Conservation (phyloP, 306 rosid genomes). For the Lathyrus oleraceus region DNA sequence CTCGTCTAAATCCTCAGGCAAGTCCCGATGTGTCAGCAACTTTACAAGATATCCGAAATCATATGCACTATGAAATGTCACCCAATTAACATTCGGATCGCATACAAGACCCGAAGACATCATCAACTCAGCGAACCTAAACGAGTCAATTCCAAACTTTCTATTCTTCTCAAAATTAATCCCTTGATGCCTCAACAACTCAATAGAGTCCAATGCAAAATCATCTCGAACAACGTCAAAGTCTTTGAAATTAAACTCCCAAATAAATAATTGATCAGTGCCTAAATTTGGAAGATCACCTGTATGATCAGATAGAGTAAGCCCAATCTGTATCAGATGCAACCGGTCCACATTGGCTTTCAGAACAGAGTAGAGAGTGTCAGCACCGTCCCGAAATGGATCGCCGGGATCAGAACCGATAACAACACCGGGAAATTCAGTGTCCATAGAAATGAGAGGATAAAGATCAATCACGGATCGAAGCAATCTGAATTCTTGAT, state of each 20-base stretch:
- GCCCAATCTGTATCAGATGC: conserved; percentile 59
- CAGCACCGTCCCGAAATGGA: conserved; percentile 2
- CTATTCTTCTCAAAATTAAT: conserved; percentile 39
- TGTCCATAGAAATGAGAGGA: conserved; percentile 70
- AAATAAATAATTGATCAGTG: not conserved
- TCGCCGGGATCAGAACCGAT: conserved; percentile 44
- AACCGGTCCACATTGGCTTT: conserved; percentile 79
- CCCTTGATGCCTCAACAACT: conserved; percentile 29
- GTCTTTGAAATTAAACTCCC: conserved; percentile 40
- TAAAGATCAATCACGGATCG: conserved; percentile 49
- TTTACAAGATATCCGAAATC: conserved; percentile 36
- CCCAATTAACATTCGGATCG: conserved; percentile 27
- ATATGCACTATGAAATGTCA: conserved; percentile 33
- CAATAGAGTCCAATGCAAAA: conserved; percentile 26
- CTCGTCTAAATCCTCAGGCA: conserved; percentile 22
- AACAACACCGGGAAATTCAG: conserved; percentile 82
- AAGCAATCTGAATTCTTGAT: conserved; percentile 53
- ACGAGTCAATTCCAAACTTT: conserved; percentile 24
- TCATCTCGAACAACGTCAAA: conserved; percentile 26
- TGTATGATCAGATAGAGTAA: conserved; percentile 28
- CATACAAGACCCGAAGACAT: conserved; percentile 39
- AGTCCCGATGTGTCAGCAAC: conserved; percentile 8
- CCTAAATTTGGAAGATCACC: conserved; percentile 34
- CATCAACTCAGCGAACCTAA: conserved; percentile 32
- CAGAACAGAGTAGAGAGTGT: conserved; percentile 48